These are phyloP conservation scores for Iris pallida DNA, from an alignment of 116 monocot species.

Conservation along the genomic window DNA sequence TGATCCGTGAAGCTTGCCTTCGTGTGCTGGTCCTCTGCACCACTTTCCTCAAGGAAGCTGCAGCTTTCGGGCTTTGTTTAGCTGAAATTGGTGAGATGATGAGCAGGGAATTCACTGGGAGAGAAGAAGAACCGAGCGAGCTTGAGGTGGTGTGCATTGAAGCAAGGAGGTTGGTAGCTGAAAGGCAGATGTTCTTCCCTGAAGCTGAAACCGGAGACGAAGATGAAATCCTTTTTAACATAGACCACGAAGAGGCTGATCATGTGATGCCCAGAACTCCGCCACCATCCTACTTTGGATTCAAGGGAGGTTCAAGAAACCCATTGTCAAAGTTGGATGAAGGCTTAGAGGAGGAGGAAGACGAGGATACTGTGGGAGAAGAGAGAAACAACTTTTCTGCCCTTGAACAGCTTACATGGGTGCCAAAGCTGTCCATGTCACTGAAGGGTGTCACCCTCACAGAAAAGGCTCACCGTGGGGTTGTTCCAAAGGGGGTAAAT, in stretches of 20 bases:
- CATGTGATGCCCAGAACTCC: slow-evolving; percentile 13
- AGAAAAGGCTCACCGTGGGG: slow-evolving; percentile 8
- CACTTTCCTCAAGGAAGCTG: slow-evolving; percentile 70
- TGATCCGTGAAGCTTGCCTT: slow-evolving; percentile 79
- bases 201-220: slow-evolving; percentile 33
- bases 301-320: slow-evolving; percentile 28
- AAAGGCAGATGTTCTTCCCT: slow-evolving; percentile 28
- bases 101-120: slow-evolving; percentile 60
- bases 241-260: slow-evolving; percentile 46
- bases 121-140: slow-evolving; percentile 75
- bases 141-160: slow-evolving; percentile 78
- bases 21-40: slow-evolving; percentile 71
- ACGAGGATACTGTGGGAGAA: slow-evolving; percentile 22
- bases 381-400: slow-evolving; percentile 4
- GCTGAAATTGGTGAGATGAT: slow-evolving; percentile 93
- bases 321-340: slow-evolving; percentile 55
- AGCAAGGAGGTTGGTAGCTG: slow-evolving; percentile 46
- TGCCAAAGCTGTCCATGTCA: slow-evolving; percentile 36
- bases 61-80: slow-evolving; percentile 59
- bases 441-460: slow-evolving; percentile 38
- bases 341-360: slow-evolving; percentile 52
- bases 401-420: slow-evolving; percentile 11
- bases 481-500: slow-evolving; percentile 10
- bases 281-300: slow-evolving; percentile 22
- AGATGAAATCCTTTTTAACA: slow-evolving; percentile 46